Evolutionary conservation across 257 asterid species (phyloP).

Genomic region (Nicotiana sylvestris): DNA sequence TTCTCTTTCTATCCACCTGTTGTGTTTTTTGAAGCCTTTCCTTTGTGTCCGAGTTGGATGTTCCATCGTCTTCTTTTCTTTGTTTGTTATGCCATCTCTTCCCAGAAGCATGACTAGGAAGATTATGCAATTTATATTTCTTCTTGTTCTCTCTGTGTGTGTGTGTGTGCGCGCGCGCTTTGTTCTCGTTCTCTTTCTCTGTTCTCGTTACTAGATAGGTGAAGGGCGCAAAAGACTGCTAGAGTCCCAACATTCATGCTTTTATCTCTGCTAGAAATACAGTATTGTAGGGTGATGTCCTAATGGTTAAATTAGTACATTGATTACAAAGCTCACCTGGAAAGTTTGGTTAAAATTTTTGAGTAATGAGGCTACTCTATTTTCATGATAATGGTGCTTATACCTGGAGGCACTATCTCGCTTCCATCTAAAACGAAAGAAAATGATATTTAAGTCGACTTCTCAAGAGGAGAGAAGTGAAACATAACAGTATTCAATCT

Average conservation of each 20-base stretch:
- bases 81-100: neutral
- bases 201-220: neutral
- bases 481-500: neutral
- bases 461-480: neutral
- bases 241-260: neutral
- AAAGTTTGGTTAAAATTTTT: neutral
- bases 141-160: neutral
- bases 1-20: slow-evolving; percentile 4
- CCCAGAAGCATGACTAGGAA: neutral
- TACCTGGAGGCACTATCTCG: neutral
- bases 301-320: neutral
- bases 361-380: neutral
- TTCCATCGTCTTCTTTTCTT: neutral
- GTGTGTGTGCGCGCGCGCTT: too few relatives aligned
- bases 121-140: neutral
- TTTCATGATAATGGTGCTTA: neutral
- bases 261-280: neutral
- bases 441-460: neutral
- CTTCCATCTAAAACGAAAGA: neutral
- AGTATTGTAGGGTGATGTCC: neutral
- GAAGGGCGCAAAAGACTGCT: neutral
- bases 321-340: neutral
- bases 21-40: neutral
- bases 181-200: neutral
- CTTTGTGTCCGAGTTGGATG: neutral